Percentiles rank a stretch among this genome's conserved stretches.
Conservation (phyloP, 805 yeast genomes). For the Crinitomyces ghanaensis region DNA sequence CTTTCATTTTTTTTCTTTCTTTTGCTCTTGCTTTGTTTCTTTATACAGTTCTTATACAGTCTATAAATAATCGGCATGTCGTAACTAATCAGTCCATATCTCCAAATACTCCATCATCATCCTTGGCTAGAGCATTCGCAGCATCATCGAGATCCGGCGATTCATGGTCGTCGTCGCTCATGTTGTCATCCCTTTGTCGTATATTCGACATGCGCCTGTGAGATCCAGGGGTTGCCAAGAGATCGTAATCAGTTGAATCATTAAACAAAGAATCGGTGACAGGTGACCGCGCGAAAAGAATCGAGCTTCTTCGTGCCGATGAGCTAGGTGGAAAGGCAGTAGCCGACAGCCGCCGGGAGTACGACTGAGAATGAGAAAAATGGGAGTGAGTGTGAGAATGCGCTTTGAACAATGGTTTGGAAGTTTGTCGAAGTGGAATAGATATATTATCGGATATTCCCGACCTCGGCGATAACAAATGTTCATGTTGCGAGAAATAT, state of each 20-base stretch:
- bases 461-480: too few species aligned
- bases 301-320: conserved; percentile 11
- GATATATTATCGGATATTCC: too few species aligned
- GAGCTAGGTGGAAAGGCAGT: conserved; percentile 10
- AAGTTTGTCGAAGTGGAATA: too few species aligned
- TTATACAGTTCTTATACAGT: too few species aligned
- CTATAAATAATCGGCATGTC: too few species aligned
- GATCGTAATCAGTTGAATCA: conserved; percentile 13
- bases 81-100: conserved; percentile 29
- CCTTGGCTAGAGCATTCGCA: conserved; percentile 13
- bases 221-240: conserved; percentile 13
- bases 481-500: too few species aligned
- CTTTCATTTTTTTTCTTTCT: too few species aligned
- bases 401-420: too few species aligned
- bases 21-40: too few species aligned
- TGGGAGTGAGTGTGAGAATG: too few species aligned
- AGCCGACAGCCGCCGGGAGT: too few species aligned
- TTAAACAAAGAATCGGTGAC: conserved; percentile 13
- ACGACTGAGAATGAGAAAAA: too few species aligned
- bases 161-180: conserved; percentile 5
- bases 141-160: conserved; percentile 19
- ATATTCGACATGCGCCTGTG: conserved; percentile 15
- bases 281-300: conserved; percentile 8
- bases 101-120: conserved; percentile 27
- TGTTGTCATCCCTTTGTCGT: conserved; percentile 8